phyloP scores from a whole-genome alignment of 352 stramenopile species.

The Phytopythium ostracodes region DNA sequence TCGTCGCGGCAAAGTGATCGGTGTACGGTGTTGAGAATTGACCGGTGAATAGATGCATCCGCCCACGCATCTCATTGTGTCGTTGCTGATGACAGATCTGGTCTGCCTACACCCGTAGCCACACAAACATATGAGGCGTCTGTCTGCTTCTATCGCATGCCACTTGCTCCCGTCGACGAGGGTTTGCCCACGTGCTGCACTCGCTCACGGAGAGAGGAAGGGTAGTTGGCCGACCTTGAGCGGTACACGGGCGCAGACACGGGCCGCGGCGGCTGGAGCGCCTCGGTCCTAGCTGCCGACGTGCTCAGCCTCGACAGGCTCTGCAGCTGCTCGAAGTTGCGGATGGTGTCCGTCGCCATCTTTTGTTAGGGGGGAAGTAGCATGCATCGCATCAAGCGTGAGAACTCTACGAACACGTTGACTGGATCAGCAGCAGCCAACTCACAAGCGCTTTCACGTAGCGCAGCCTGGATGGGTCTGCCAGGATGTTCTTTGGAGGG shows the following conservation, averaged over 20 bases:
- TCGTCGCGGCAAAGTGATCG: constrained; percentile 6
- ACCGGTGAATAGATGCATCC: not conserved
- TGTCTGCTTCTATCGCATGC: not conserved
- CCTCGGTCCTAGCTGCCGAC: constrained; percentile 1
- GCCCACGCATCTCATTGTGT: not conserved
- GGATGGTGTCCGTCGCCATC: constrained; percentile 39
- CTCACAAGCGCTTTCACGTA: constrained; percentile 69
- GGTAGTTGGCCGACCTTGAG: constrained; percentile 47
- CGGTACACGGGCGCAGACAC: constrained; percentile 69
- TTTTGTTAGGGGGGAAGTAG: no score
- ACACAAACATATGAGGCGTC: no score
- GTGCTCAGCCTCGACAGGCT: not conserved
- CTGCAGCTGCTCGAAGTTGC: constrained; percentile 20
- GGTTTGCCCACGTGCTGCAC: constrained; percentile 23
- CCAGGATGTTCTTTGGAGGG: constrained; percentile 68
- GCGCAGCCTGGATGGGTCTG: constrained; percentile 59
- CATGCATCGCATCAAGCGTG: not conserved
- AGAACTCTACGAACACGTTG: not conserved
- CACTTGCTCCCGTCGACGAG: not conserved
- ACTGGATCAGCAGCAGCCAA: not conserved
- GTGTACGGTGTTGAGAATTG: not conserved
- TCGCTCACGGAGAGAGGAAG: constrained; percentile 44
- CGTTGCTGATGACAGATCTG: not conserved
- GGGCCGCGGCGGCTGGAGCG: constrained; percentile 25
- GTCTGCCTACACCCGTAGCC: not conserved